Evolutionary conservation across 73 alveolate genomes (phyloP), one percentile per base, ranked within the genome.

Genomic region (Breviolum minutum): DNA sequence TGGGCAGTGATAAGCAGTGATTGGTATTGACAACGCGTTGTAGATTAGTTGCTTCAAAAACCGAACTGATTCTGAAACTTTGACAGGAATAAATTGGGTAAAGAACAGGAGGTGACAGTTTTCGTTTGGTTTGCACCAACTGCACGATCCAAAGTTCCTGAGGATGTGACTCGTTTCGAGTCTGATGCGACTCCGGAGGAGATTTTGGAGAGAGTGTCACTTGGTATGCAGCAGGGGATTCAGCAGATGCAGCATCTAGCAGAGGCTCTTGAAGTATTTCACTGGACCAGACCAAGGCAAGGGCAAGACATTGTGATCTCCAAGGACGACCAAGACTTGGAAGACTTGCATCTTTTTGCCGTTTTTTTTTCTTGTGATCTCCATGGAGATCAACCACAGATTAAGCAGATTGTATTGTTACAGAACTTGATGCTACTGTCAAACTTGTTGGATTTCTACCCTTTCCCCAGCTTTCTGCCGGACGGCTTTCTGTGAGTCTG

Each of bases 131-230:
- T 71, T 1, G 30, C 19, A 7, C 30, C 32, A 71, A 22, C 13
- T 20, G 81, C 10, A 20, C 13, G 26, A 0, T 14, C 73, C 16
- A 30, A 54, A 5, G 29, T 24, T 7, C 13, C 96, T 54, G 71
- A 90, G 96, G 96, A 90, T 60, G 81, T 90, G 74, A 90, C 96
- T 29, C 87, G 96, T 27, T 71, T 29, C 63, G 96, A 90, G 96
- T 90, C 96, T n/a, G 96, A 90, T n/a, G 96, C 96, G 13, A 71
- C 88, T 7, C 96, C 96, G 19, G 96, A 90, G 27, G 96, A 90
- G 87, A 90, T 90, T 32, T 62, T 90, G 29, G 96, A 90, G 87
- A 73, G 96, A 48, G 96, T 90, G 96, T 87, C 30, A 20, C 96
- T 90, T 48, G 54, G 96, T 29, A 11, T n/a, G n/a, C 54, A 40